Conservation (phyloP, 2,329 filamentous ascomycete genomes). For the Penicillium sp. region DNA sequence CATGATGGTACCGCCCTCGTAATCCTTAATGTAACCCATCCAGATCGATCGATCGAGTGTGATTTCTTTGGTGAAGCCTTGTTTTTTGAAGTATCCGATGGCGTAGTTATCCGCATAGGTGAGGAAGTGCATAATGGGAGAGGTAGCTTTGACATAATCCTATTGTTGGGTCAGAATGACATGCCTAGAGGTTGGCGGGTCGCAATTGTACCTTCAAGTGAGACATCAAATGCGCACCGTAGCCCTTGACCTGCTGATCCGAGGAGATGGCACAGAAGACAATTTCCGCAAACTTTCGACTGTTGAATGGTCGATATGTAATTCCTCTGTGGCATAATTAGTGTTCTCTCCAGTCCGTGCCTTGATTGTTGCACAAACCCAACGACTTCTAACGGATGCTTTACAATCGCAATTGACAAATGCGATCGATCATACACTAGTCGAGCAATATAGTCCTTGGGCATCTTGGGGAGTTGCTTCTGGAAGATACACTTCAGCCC, state of each 20-base stretch:
- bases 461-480: conserved; percentile 98
- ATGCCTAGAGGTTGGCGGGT: neutral
- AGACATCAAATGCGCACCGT: conserved; percentile 96
- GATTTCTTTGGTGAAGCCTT: conserved; percentile 98
- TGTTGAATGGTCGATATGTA: conserved; percentile 92
- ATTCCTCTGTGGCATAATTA: conserved; percentile 67
- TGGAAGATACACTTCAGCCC: conserved; percentile 98
- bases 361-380: conserved; percentile 45
- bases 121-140: conserved; percentile 96
- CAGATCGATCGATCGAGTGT: conserved; percentile 85
- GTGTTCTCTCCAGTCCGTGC: neutral
- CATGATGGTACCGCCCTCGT: conserved; percentile 98
- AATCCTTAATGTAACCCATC: conserved; percentile 99
- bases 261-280: conserved; percentile 98
- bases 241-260: conserved; percentile 98
- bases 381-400: conserved; percentile 92
- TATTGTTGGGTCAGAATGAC: conserved; percentile 19
- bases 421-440: conserved; percentile 97
- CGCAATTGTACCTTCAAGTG: conserved; percentile 70
- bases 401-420: conserved; percentile 94
- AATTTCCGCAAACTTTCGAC: conserved; percentile 92
- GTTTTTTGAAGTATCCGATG: conserved; percentile 98
- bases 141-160: conserved; percentile 96
- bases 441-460: conserved; percentile 96
- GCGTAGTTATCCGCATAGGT: conserved; percentile 99